Evolutionary conservation across 192 early-diverging fungal genomes (phyloP).

Genomic region (Entomortierella parvispora): DNA sequence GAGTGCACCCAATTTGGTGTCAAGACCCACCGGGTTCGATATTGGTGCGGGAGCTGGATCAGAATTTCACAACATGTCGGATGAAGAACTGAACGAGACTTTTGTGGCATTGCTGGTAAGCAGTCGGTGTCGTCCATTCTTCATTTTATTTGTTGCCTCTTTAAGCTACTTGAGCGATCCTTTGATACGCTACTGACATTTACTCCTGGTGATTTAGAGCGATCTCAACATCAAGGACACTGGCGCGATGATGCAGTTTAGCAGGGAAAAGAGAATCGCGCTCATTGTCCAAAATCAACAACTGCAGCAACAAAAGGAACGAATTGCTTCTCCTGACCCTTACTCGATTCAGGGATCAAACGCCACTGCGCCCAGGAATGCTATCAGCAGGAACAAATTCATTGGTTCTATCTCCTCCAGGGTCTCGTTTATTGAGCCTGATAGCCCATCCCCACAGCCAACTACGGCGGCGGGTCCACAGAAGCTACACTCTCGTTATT

Average conservation of each 20-base stretch:
- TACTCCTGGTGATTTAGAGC: conserved; percentile 20
- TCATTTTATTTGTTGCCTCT: not conserved
- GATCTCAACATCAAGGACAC: conserved; percentile 58
- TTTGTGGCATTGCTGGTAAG: conserved; percentile 25
- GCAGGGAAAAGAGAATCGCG: conserved; percentile 47
- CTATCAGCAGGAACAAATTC: conserved; percentile 14
- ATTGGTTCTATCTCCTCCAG: conserved; percentile 46
- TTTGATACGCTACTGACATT: no score
- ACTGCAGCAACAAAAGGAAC: conserved; percentile 31
- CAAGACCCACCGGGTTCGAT: conserved; percentile 20
- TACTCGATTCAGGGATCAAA: conserved; percentile 11
- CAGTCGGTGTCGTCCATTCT: not conserved
- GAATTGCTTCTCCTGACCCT: conserved; percentile 37
- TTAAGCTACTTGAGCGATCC: no score
- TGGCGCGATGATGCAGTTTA: conserved; percentile 49
- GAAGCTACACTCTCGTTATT: conserved; percentile 42
- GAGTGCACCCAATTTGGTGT: conserved; percentile 32
- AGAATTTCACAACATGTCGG: conserved; percentile 31
- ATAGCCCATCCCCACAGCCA: conserved; percentile 10
- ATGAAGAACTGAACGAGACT: conserved; percentile 29
- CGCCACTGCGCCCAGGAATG: not conserved
- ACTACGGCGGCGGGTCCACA: not conserved
- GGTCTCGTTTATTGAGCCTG: conserved; percentile 47
- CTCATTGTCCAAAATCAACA: conserved; percentile 54
- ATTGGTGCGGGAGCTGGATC: not conserved